phyloP scores from a whole-genome alignment of 805 yeast genomes.

The Cyberlindnera xishuangbannaensis region DNA sequence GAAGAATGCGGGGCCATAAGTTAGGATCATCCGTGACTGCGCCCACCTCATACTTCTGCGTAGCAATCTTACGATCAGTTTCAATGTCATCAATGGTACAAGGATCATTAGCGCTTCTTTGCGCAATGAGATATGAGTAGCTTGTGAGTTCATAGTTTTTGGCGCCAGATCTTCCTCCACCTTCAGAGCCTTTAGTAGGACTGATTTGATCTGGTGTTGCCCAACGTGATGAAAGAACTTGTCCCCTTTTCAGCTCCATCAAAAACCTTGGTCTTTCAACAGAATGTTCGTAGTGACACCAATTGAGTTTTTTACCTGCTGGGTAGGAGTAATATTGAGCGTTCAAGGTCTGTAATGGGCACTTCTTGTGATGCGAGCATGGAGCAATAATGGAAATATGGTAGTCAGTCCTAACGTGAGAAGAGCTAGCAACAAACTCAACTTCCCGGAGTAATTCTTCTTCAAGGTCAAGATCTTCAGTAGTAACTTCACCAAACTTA shows the following conservation, averaged over 20 bases:
- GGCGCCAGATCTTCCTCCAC: conserved; percentile 72
- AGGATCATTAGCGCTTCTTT: conserved; percentile 46
- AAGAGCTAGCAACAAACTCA: conserved; percentile 7
- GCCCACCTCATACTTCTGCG: conserved; percentile 19
- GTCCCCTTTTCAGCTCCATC: conserved; percentile 83
- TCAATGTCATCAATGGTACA: conserved; percentile 38
- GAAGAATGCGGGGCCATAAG: conserved; percentile 69
- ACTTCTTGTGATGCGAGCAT: conserved; percentile 78
- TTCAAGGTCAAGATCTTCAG: conserved; percentile 43
- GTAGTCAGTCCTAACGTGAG: conserved; percentile 21
- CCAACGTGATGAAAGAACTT: conserved; percentile 70
- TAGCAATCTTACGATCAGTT: conserved; percentile 29
- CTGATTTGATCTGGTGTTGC: conserved; percentile 31
- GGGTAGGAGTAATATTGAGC: conserved; percentile 56
- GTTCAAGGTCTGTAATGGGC: conserved; percentile 80
- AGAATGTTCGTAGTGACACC: conserved; percentile 70
- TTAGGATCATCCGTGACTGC: conserved; percentile 21
- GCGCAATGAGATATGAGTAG: conserved; percentile 67
- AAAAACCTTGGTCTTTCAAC: conserved; percentile 74
- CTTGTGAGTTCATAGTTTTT: conserved; percentile 65
- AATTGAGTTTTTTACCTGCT: conserved; percentile 54
- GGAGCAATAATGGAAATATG: conserved; percentile 77
- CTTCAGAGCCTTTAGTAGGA: conserved; percentile 48
- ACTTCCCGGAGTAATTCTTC: conserved; percentile 28
- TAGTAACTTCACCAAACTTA: conserved; percentile 37